Conservation (phyloP, 306 rosid species). For the Acacia melanoxylon region DNA sequence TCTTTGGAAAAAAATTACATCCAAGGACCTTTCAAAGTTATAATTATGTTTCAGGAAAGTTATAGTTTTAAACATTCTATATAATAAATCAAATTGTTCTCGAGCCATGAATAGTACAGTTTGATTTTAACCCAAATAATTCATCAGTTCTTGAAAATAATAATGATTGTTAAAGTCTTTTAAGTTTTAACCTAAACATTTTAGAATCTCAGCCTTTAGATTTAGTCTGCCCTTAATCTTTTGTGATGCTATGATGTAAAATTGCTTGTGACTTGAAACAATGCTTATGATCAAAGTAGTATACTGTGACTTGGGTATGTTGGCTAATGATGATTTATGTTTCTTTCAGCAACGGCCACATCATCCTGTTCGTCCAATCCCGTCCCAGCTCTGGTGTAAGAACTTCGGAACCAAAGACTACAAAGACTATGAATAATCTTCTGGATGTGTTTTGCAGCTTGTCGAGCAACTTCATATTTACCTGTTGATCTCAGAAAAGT, state of each 20-base stretch:
- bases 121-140: not conserved
- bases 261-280: not conserved
- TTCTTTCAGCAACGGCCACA: slow-evolving; percentile 95
- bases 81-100: no score
- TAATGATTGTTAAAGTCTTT: not conserved
- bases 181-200: not conserved
- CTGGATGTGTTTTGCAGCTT: slow-evolving; percentile 25
- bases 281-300: not conserved
- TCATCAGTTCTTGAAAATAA: not conserved
- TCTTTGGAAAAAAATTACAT: not conserved
- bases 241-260: not conserved
- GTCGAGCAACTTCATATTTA: slow-evolving; percentile 18
- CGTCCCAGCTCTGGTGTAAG: slow-evolving; percentile 97
- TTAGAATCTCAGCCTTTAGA: not conserved
- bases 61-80: not conserved
- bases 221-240: not conserved
- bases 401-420: slow-evolving; percentile 91
- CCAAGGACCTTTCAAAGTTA: not conserved
- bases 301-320: slow-evolving; percentile 1
- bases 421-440: slow-evolving; percentile 63
- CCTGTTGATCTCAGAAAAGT: slow-evolving; percentile 38
- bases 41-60: not conserved
- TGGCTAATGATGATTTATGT: slow-evolving; percentile 34
- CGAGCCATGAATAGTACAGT: no score
- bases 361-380: slow-evolving; percentile 96